These are phyloP conservation scores for Picochlorum sp. DNA, from an alignment of 139 green algal genomes.

Conservation along the genomic window DNA sequence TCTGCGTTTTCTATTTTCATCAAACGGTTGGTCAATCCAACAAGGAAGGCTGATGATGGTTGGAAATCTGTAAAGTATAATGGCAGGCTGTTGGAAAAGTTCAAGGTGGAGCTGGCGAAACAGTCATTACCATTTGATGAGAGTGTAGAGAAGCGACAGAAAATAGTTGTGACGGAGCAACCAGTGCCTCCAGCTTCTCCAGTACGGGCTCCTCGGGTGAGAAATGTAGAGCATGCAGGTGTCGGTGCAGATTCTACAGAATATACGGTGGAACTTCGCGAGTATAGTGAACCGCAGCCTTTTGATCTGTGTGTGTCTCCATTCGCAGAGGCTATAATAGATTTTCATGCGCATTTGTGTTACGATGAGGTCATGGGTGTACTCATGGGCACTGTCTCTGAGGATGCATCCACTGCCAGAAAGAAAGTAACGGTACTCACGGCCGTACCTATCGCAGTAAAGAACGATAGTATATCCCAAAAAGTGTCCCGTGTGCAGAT, in stretches of 20 bases:
- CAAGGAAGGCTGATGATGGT: constrained; percentile 77
- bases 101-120: constrained; percentile 40
- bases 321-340: constrained; percentile 47
- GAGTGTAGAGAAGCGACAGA: neutral
- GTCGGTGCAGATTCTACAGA: constrained; percentile 27
- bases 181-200: neutral
- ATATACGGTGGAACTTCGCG: constrained; percentile 41
- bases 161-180: neutral
- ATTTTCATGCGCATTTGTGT: constrained; percentile 68
- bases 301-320: constrained; percentile 43
- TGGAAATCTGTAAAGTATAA: constrained; percentile 68
- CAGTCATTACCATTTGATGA: neutral
- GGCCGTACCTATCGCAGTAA: constrained; percentile 39
- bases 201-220: neutral
- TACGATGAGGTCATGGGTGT: constrained; percentile 60
- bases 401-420: neutral
- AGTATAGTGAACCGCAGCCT: constrained; percentile 41
- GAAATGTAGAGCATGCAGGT: constrained; percentile 8
- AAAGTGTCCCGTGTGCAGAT: constrained; percentile 53
- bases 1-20: constrained; percentile 75
- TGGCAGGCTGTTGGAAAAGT: constrained; percentile 46
- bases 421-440: constrained; percentile 28
- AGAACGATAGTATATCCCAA: constrained; percentile 29
- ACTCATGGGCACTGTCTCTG: constrained; percentile 49
- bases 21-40: constrained; percentile 71